Percentiles rank a stretch among this genome's conserved stretches.
Conservation (phyloP, 495 filamentous ascomycete species). For the Lentithecium fluviatile region DNA sequence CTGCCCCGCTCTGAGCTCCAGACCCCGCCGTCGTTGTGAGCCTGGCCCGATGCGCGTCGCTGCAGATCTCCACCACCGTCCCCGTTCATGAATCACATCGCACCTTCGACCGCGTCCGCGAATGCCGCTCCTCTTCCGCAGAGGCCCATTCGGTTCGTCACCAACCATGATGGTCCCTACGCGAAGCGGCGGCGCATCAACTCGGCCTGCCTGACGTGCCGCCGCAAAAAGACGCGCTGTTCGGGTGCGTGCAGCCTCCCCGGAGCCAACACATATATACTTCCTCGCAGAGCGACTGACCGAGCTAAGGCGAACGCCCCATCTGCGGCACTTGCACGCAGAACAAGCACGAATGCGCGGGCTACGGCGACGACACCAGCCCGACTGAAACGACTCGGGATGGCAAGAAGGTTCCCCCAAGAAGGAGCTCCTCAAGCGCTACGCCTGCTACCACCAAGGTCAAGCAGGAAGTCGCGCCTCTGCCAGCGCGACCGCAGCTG, state of each 20-base stretch:
- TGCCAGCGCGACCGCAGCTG: slow-evolving; percentile 13
- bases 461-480: slow-evolving; percentile 14
- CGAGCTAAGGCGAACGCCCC: slow-evolving; percentile 37
- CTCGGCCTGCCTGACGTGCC: slow-evolving; percentile 36
- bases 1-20: slow-evolving; percentile 4
- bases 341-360: slow-evolving; percentile 43
- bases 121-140: slow-evolving; percentile 26
- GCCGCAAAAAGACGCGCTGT: slow-evolving; percentile 67
- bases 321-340: slow-evolving; percentile 42
- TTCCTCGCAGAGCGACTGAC: neutral
- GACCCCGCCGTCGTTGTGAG: neutral
- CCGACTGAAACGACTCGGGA: slow-evolving; percentile 22
- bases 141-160: slow-evolving; percentile 36
- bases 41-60: neutral
- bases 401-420: slow-evolving; percentile 10
- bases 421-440: slow-evolving; percentile 12
- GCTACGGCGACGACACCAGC: slow-evolving; percentile 35
- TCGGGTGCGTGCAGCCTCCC: slow-evolving; percentile 60
- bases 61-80: neutral
- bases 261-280: neutral
- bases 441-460: slow-evolving; percentile 9
- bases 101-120: slow-evolving; percentile 25
- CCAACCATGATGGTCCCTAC: slow-evolving; percentile 37
- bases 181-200: slow-evolving; percentile 37
- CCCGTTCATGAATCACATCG: slow-evolving; percentile 36